These are phyloP conservation scores for Alternaria sp. DNA, from an alignment of 2,329 filamentous ascomycete genomes.

Conservation along the genomic window DNA sequence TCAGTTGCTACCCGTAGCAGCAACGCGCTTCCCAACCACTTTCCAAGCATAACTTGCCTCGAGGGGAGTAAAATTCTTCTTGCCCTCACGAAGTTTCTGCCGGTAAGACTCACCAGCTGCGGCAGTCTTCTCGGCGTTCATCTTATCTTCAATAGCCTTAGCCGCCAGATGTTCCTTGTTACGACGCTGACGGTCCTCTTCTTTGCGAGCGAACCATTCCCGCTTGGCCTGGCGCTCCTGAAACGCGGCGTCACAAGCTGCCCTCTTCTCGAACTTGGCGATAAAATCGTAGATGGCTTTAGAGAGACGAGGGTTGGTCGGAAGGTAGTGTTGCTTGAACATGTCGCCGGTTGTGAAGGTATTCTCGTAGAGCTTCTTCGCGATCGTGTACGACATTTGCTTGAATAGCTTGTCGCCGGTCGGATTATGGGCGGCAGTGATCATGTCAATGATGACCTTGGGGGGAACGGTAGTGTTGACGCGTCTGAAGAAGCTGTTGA, in stretches of 20 bases:
- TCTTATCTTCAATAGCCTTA: neutral
- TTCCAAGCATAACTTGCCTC: slow-evolving; percentile 8
- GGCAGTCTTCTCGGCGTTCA: neutral
- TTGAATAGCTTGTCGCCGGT: slow-evolving; percentile 12
- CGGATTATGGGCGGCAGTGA: slow-evolving; percentile 6
- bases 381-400: slow-evolving; percentile 15
- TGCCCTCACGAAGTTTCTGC: slow-evolving; percentile 6
- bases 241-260: neutral
- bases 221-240: neutral
- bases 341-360: slow-evolving; percentile 1
- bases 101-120: slow-evolving; percentile 10
- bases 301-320: slow-evolving; percentile 2
- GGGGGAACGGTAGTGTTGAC: slow-evolving; percentile 4
- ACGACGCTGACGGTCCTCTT: neutral
- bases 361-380: slow-evolving; percentile 2
- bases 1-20: neutral
- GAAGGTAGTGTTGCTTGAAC: slow-evolving; percentile 3
- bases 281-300: neutral
- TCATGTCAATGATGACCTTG: slow-evolving; percentile 10
- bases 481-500: slow-evolving; percentile 13
- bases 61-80: slow-evolving; percentile 1
- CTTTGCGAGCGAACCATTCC: neutral
- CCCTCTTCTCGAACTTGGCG: neutral
- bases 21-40: neutral
- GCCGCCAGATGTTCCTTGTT: neutral